Base-by-base conservation (phyloP, 208 protist species). In the Acanthamoeba castellanii region DNA sequence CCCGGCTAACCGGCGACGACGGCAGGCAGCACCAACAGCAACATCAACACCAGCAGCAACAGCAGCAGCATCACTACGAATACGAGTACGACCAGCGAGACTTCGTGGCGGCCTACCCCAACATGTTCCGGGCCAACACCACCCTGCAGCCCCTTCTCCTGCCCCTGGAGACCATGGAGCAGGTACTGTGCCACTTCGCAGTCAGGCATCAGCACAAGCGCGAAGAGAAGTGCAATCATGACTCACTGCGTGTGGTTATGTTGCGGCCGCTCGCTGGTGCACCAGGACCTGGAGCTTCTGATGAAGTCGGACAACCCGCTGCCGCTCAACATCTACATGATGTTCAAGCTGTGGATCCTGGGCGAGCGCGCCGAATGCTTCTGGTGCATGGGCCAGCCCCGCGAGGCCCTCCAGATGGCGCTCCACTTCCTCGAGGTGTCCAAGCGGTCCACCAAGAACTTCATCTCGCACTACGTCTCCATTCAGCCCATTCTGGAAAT, bases 111-210 rank as follows among this genome's bases (percentile, higher is more conserved):
- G n/a, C 30, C 64, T 82, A 82, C 25, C 74, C 32, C 42, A 50
- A 42, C 42, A 87, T 61, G 42, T 87, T 87, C 78, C 78, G 42
- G 37, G 47, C 47, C n/a, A 87, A 87, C 78, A 87, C 18, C 78
- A 87, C 78, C 30, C 52, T 87, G 78, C 78, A 87, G 78, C 78
- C 78, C n/a, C 78, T 87, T n/a, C 78, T 87, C 18, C 78, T 87
- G 78, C 78, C 78, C 8, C 78, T 87, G 16, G 78, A 87, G 13
- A 87, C 78, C 22, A 87, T 87, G 78, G 78, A 87, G 50, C 42
- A 87, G 72, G 72, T 82, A 37, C 30, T 18, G 8, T 47, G 20
- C 2, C 37, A 2, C 30, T 13, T 50, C 37, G 14, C 72, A 30
- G 11, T 1, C 59, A 66, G 14, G 5, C 25, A 6, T 27, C 59